These are phyloP conservation scores for Leucaena leucocephala DNA, from an alignment of 306 rosid genomes.

Conservation along the genomic window DNA sequence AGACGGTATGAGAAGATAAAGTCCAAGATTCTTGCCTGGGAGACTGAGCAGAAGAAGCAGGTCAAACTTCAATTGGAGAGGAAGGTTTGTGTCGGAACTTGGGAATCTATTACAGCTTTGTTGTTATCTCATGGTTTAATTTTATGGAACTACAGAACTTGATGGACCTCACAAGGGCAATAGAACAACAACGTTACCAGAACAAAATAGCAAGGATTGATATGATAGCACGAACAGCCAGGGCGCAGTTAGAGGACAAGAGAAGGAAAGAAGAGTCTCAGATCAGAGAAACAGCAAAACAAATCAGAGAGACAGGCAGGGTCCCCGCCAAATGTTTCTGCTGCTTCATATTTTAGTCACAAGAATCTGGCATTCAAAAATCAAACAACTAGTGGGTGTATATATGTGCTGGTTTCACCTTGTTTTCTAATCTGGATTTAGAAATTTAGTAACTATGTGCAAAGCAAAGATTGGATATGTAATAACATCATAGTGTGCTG, in stretches of 20 bases:
- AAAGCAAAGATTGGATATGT: not conserved
- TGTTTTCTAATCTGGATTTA: not conserved
- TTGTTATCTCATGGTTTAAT: conserved; percentile 2
- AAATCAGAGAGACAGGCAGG: conserved; percentile 52
- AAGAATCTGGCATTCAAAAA: conserved; percentile 1
- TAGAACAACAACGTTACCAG: conserved; percentile 50
- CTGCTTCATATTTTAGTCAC: conserved; percentile 52
- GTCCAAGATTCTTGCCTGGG: conserved; percentile 65
- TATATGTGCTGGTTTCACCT: not conserved
- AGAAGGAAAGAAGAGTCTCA: conserved; percentile 54
- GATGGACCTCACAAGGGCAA: conserved; percentile 51
- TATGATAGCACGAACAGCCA: conserved; percentile 60
- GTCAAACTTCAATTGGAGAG: conserved; percentile 61
- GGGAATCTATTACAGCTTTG: not conserved
- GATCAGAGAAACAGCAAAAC: conserved; percentile 55
- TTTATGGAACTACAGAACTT: conserved; percentile 44
- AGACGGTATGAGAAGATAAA: conserved; percentile 47
- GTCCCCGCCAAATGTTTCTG: conserved; percentile 58
- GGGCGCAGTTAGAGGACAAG: conserved; percentile 60
- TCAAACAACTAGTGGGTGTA: not conserved
- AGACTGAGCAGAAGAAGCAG: conserved; percentile 62
- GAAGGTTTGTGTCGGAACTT: conserved; percentile 51
- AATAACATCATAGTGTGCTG: not conserved
- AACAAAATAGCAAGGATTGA: conserved; percentile 60
- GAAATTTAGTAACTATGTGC: not conserved